Base-by-base conservation (phyloP, 2,329 filamentous ascomycete species). In the Fusarium falciforme region DNA sequence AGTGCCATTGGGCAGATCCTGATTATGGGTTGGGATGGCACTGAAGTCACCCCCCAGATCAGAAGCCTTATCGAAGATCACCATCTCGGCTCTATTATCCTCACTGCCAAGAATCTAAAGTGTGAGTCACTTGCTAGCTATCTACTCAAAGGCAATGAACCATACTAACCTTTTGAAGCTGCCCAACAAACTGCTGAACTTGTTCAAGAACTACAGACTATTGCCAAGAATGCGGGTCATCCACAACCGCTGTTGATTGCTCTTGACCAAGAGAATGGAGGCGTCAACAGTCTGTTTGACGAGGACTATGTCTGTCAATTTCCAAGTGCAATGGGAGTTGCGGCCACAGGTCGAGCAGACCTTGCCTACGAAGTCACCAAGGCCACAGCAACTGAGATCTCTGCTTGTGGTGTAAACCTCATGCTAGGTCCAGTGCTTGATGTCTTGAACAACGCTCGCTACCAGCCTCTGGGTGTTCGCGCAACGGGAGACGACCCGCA, bases 301-400 rank as follows among this genome's bases (percentile, higher is more conserved):
- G 95, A 98, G 77, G 94, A 96, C 79, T 96, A 95, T 81, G 96
- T 98, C 76, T 95, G 94, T 75, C 96, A 98, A 81, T 99, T 98
- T 77, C 96, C 96, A 10, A 98, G 95, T 79, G 94, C 96, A 72
- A 98, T 99, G 96, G 96, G 95, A 14, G 89, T 98, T 70, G 95
- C 96, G n/a, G 96, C 96, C 25, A 95, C 95, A 6, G 94, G 95
- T 27, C 95, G 93, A 12, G 92, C 92, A 38, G 91, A 96, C 12
- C 86, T 98, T 64, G 94, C 96, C 7, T 97, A 96, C 80, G 93
- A 96, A 76, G 91, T 98, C 64, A 96, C 95, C 66, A 95, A 96
- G 83, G 95, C 96, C 17, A 98, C 96, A 1, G 96, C 95, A 5
- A 93, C 96, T 76, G 96, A 98, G 82, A 90, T 98, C 31, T 92